These are phyloP conservation scores for Datura wrightii DNA, from an alignment of 257 asterid genomes.

Conservation along the genomic window DNA sequence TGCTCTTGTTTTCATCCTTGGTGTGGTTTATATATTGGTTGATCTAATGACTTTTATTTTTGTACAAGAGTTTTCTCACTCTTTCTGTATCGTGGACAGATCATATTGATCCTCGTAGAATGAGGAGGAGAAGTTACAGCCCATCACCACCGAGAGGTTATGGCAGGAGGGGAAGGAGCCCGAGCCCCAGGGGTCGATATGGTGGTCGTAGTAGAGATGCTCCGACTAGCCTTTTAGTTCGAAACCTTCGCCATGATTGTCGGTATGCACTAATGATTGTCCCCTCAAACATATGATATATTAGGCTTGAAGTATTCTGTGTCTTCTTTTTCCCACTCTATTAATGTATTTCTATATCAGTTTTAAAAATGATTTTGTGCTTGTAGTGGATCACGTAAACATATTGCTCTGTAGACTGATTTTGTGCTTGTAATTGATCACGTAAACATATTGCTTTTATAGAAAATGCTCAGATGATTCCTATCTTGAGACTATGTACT, in stretches of 20 bases:
- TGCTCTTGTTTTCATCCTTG: neutral
- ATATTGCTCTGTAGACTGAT: too few species aligned
- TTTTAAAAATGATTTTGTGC: neutral
- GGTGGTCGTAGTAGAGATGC: constrained; percentile 67
- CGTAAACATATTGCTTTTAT: neutral
- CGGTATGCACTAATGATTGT: constrained; percentile 46
- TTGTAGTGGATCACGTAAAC: neutral
- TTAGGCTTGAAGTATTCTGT: neutral
- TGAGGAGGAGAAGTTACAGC: constrained; percentile 95
- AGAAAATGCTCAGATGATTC: neutral
- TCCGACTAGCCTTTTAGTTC: constrained; percentile 91
- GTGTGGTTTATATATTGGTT: neutral
- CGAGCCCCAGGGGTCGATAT: constrained; percentile 67
- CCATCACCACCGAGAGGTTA: constrained; percentile 97
- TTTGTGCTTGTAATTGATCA: neutral
- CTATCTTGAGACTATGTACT: neutral
- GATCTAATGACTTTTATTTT: neutral
- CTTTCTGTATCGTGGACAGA: neutral
- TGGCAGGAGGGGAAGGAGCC: constrained; percentile 86
- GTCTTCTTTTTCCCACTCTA: neutral
- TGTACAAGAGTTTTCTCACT: neutral
- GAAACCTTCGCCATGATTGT: constrained; percentile 93
- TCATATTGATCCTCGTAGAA: neutral
- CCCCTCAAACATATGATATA: neutral
- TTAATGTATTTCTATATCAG: too few species aligned